phyloP scores from a whole-genome alignment of 306 rosid species.

The Mimosa pudica region DNA sequence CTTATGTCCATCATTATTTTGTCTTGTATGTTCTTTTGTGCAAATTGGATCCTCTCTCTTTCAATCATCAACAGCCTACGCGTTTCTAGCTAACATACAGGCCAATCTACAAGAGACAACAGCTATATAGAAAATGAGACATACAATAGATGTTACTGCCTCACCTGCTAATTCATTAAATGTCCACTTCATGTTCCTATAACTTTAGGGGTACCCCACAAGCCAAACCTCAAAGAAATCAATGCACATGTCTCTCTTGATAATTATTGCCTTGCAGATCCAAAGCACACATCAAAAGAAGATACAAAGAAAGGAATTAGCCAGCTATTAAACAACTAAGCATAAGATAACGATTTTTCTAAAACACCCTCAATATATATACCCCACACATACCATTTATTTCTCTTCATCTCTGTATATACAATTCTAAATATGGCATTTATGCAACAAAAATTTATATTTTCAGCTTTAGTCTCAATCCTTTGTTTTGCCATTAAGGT shows the following conservation, averaged over 20 bases:
- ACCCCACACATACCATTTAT: constrained; percentile 18
- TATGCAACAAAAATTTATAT: constrained; percentile 38
- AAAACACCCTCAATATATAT: constrained; percentile 48
- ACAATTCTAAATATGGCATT: constrained; percentile 50
- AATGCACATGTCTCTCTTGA: constrained; percentile 48
- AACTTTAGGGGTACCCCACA: constrained; percentile 51
- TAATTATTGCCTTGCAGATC: constrained; percentile 45
- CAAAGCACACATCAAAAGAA: constrained; percentile 36
- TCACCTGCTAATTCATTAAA: constrained; percentile 31
- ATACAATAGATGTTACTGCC: constrained; percentile 27
- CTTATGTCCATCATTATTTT: not conserved
- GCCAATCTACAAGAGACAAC: constrained; percentile 31
- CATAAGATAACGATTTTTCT: constrained; percentile 42
- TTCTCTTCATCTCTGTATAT: constrained; percentile 16
- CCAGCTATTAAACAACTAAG: constrained; percentile 94
- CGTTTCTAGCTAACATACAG: constrained; percentile 20
- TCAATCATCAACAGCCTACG: constrained; percentile 27
- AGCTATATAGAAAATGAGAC: constrained; percentile 34
- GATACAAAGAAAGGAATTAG: constrained; percentile 33
- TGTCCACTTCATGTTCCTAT: constrained; percentile 31
- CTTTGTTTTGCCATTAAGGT: constrained; percentile 46
- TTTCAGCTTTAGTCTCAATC: constrained; percentile 39
- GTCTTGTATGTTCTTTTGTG: not conserved
- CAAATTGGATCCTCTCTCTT: constrained; percentile 25
- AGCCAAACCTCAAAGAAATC: constrained; percentile 55